phyloP scores from a whole-genome alignment of 139 green algal species.

The Closterium sp. region DNA sequence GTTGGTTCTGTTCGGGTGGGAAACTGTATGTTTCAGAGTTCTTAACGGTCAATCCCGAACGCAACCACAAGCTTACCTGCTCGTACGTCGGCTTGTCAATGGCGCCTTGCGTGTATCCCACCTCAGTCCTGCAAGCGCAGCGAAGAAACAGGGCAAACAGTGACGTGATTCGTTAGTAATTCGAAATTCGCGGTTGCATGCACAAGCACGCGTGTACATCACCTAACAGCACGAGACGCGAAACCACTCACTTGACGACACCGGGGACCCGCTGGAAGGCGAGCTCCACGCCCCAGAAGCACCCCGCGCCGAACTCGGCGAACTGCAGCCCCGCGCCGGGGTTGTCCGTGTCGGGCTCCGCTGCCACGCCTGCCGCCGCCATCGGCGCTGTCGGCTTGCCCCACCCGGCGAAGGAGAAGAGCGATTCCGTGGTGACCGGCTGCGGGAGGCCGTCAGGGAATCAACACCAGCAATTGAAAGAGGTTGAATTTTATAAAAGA shows the following conservation, averaged over 20 bases:
- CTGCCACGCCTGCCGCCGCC: not conserved
- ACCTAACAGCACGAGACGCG: not conserved
- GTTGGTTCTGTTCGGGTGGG: too few species aligned
- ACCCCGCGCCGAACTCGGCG: constrained; percentile 64
- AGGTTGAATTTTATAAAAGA: too few species aligned
- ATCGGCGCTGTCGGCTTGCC: not conserved
- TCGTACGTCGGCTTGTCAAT: constrained; percentile 40
- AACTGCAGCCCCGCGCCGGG: constrained; percentile 29
- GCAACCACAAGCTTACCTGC: not conserved
- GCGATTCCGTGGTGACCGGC: not conserved
- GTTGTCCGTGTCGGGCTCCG: constrained; percentile 21
- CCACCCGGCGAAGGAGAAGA: not conserved
- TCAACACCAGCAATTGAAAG: not conserved
- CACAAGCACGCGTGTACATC: not conserved
- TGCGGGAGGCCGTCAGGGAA: not conserved
- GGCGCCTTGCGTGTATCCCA: constrained; percentile 41
- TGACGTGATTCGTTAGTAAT: too few species aligned
- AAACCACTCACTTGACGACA: constrained; percentile 52
- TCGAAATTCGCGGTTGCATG: too few species aligned
- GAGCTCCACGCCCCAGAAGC: constrained; percentile 70
- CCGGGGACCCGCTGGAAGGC: constrained; percentile 65
- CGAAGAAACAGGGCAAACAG: not conserved
- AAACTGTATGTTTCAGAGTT: too few species aligned
- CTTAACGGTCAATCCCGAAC: too few species aligned
- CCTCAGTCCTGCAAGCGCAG: constrained; percentile 12